Evolutionary conservation across 2,329 filamentous ascomycete genomes (phyloP), one percentile per base, ranked within the genome.

Genomic region (Sclerotinia subarctica): DNA sequence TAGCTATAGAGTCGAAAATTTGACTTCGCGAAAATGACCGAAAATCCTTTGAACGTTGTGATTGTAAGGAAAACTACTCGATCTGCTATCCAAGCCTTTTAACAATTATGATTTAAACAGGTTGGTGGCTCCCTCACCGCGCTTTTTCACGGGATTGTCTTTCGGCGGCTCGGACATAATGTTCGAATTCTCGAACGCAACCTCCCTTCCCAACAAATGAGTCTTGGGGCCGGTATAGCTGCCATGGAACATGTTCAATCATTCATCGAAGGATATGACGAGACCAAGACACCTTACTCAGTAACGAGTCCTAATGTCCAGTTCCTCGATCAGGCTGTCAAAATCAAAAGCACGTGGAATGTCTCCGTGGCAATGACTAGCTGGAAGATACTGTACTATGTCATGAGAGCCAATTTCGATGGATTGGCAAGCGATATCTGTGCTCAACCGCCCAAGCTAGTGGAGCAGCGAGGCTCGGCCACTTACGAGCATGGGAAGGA

Each of bases 321-420:
- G n/a, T 65, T 13, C 7, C 62, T 65, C 8, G 38, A 65, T 0
- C 32, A 35, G 5, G 13, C 21, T 5, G 42, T 58, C 17, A 59
- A 51, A 24, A 8, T 58, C 17, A 59, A 66, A 59, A 66, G 53
- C 19, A 59, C 53, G 1, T 66, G 64, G 44, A 51, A 66, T 42
- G 1, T 51, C 5, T 29, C 44, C 17, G 6, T 51, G 15, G 44
- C 29, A 11, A 66, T 19, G 53, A 59, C 53, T 1, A 73, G 69
- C 56, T 72, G 70, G 70, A 69, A 70, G 38, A 46, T 70, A 6
- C 32, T 71, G 8, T 74, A 74, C 26, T 68, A 68, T 32, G 19
- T 70, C 6, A 35, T 73, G 38, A 52, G 72, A 38, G 69, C 70
- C 11, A 71, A 71, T 62, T 73, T 74, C 49, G 72, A 74, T 64